Conservation (phyloP, 1,284 basidiomycete genomes). For the Earliella scabrosa region DNA sequence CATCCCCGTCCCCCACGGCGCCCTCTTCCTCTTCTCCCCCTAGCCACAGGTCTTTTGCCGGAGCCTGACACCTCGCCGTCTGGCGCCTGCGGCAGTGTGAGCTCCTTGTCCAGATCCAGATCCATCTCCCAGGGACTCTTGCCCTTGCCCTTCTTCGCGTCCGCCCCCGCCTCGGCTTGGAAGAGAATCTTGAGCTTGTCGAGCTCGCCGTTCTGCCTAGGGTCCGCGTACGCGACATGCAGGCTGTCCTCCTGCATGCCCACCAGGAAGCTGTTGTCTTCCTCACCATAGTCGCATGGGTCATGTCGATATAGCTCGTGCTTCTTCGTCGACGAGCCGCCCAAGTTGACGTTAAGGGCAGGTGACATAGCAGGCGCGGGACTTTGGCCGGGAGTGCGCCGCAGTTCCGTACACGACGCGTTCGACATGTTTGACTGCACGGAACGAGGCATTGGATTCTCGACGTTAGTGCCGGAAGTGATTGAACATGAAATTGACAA, state of each 20-base stretch:
- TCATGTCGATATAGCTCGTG: background rate
- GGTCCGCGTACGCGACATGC: constrained; percentile 71
- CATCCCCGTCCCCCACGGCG: background rate
- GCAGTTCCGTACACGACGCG: constrained; percentile 1
- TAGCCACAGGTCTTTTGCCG: background rate
- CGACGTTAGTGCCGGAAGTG: too few species aligned
- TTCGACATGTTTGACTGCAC: constrained; percentile 3
- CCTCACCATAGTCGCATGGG: constrained; percentile 25
- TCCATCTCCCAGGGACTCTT: constrained; percentile 21
- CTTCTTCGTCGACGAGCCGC: background rate
- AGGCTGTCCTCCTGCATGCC: constrained; percentile 42
- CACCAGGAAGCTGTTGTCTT: constrained; percentile 31
- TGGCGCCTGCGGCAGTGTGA: constrained; percentile 22
- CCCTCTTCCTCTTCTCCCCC: constrained; percentile 7
- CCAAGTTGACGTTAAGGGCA: background rate
- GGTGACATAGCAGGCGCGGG: background rate
- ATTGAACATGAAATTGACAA: background rate
- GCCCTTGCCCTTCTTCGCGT: constrained; percentile 15
- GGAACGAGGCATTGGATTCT: background rate
- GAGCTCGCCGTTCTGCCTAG: constrained; percentile 60
- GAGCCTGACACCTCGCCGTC: constrained; percentile 5
- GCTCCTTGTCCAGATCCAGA: constrained; percentile 18
- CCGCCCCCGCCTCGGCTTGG: constrained; percentile 17
- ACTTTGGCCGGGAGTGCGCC: background rate
- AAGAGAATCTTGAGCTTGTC: constrained; percentile 48